A percentile compares a stretch with the other conserved stretches of the same genome.
phyloP scores from a whole-genome alignment of 768 basidiomycete species.

The Naganishia kalamii region DNA sequence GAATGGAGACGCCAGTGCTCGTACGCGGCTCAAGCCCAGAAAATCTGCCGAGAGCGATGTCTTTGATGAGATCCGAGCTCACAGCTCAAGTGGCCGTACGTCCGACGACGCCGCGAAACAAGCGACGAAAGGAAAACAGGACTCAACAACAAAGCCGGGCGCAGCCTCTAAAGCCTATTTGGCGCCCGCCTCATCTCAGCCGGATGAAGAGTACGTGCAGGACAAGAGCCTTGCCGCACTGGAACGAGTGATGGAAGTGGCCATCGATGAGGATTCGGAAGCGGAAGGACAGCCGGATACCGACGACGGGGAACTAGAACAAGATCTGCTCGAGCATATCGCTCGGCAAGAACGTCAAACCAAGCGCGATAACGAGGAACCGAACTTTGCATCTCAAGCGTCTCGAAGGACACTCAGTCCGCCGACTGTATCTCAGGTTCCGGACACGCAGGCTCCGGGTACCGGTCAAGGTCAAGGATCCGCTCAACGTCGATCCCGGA shows the following conservation, averaged over 20 bases:
- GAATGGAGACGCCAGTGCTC: neutral
- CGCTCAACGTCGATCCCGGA: neutral
- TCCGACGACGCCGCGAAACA: neutral
- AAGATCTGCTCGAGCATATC: neutral
- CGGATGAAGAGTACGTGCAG: neutral
- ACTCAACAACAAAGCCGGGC: neutral
- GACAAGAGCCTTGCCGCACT: neutral
- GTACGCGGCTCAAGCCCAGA: neutral
- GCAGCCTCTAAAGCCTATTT: neutral
- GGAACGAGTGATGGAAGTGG: conserved; percentile 1
- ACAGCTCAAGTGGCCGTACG: neutral
- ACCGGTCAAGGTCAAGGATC: neutral
- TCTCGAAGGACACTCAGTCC: neutral
- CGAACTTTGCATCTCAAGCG: neutral
- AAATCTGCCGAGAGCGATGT: neutral
- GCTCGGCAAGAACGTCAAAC: neutral
- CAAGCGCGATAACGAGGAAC: neutral
- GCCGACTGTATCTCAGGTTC: conserved; percentile 5
- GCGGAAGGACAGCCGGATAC: conserved; percentile 6
- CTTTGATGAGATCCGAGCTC: neutral
- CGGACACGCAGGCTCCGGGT: neutral
- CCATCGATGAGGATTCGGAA: conserved; percentile 1
- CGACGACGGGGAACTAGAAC: neutral
- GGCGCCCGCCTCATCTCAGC: conserved; percentile 1
- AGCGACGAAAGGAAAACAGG: neutral